phyloP scores from a whole-genome alignment of 352 stramenopile genomes.

The Phytopythium aichiense region DNA sequence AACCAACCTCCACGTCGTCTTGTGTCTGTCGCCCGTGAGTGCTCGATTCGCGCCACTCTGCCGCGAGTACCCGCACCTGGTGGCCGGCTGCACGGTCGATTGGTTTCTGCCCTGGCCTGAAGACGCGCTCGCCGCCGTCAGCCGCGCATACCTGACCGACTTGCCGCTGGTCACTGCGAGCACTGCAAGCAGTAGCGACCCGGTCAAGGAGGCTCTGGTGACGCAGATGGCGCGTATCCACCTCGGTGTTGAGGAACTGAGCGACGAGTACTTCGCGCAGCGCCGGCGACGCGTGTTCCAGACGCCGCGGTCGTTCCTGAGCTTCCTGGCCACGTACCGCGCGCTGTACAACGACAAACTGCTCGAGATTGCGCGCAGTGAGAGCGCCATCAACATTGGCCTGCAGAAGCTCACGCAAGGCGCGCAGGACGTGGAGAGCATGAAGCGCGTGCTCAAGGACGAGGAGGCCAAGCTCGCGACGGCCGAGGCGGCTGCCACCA shows the following conservation, averaged over 20 bases:
- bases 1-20: constrained; percentile 77
- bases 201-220: constrained; percentile 60
- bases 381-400: constrained; percentile 79
- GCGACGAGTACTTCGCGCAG: constrained; percentile 69
- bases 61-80: constrained; percentile 85
- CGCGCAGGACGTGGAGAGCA: constrained; percentile 85
- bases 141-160: constrained; percentile 65
- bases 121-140: constrained; percentile 83
- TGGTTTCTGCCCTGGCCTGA: constrained; percentile 90
- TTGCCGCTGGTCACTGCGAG: constrained; percentile 59
- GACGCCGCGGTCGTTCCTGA: constrained; percentile 87
- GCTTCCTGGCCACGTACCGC: constrained; percentile 81
- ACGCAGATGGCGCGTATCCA: constrained; percentile 74
- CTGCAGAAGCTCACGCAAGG: constrained; percentile 87
- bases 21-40: constrained; percentile 88
- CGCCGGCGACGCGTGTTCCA: constrained; percentile 84
- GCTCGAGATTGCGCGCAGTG: constrained; percentile 70
- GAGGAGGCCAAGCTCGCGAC: constrained; percentile 86
- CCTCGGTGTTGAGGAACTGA: constrained; percentile 65
- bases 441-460: constrained; percentile 87
- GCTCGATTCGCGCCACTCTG: constrained; percentile 71
- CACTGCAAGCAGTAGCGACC: constrained; percentile 9
- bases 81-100: constrained; percentile 86
- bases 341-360: constrained; percentile 74
- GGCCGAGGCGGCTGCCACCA: constrained; percentile 77